phyloP scores from a whole-genome alignment of 2,329 filamentous ascomycete species.

The Didymosphaeria variabile region DNA sequence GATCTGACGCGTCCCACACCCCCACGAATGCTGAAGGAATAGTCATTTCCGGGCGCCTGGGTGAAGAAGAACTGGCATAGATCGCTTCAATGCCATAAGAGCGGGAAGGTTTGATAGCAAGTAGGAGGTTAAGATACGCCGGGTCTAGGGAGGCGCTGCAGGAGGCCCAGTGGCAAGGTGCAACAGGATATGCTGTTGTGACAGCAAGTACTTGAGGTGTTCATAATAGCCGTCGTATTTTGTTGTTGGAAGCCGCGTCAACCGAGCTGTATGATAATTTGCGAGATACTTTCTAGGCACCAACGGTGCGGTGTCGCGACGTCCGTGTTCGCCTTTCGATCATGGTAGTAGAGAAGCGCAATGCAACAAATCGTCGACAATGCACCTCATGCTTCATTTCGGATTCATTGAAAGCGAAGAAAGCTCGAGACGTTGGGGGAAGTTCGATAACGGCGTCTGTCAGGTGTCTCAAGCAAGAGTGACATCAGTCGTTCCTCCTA shows the following conservation, averaged over 20 bases:
- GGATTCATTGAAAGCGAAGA: neutral
- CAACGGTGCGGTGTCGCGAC: neutral
- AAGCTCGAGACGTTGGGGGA: neutral
- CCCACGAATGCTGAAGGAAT: constrained; percentile 1
- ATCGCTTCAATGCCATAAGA: constrained; percentile 13
- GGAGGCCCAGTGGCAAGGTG: neutral
- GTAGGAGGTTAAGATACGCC: constrained; percentile 2
- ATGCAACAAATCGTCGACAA: neutral
- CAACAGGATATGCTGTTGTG: neutral
- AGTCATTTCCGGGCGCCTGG: constrained; percentile 15
- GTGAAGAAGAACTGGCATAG: neutral
- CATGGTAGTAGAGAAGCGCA: neutral
- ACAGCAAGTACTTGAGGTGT: neutral
- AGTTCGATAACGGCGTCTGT: too few species aligned
- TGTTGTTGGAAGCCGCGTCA: neutral
- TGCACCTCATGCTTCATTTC: neutral
- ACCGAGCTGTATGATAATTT: neutral
- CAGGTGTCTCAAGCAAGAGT: neutral
- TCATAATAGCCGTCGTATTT: neutral
- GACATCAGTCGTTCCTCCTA: constrained; percentile 9
- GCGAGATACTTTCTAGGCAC: neutral
- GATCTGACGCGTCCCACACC: constrained; percentile 11
- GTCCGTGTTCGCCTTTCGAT: neutral
- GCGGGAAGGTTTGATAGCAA: constrained; percentile 1
- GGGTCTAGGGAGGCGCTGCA: neutral